These are phyloP conservation scores for Eucalyptus urophylla DNA, from an alignment of 345 rosid genomes.

Conservation along the genomic window DNA sequence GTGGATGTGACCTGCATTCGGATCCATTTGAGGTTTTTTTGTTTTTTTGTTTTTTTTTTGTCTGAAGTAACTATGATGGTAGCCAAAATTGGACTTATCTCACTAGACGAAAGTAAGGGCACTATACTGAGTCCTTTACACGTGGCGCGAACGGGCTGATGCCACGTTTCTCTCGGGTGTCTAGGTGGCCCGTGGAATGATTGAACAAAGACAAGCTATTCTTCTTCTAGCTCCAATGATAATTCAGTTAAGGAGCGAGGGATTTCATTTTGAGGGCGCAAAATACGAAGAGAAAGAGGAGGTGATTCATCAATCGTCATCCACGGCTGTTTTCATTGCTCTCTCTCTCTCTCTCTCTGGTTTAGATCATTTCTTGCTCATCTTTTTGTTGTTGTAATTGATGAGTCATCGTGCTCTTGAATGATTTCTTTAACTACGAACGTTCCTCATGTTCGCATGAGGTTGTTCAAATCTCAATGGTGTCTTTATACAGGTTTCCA, in stretches of 20 bases:
- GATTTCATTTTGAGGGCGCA: background rate
- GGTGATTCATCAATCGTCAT: background rate
- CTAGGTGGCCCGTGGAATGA: background rate
- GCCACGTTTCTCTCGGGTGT: background rate
- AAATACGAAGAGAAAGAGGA: background rate
- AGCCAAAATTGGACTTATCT: background rate
- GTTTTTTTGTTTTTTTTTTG: background rate
- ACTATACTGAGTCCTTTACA: background rate
- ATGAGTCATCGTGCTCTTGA: background rate
- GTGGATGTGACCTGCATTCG: rapidly evolving
- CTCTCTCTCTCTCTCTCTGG: background rate
- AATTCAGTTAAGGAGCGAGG: background rate
- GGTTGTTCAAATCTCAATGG: background rate
- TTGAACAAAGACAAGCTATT: background rate
- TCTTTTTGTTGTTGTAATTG: background rate
- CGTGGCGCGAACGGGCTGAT: rapidly evolving
- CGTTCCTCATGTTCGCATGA: background rate
- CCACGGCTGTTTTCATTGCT: background rate
- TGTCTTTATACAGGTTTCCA: background rate
- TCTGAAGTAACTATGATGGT: background rate
- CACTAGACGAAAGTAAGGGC: background rate
- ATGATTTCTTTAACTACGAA: background rate
- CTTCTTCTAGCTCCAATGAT: background rate
- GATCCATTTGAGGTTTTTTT: background rate
- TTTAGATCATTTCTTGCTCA: background rate